Evolutionary conservation across 148 eudicot genomes (phyloP).

Genomic region (Bassia scoparia): DNA sequence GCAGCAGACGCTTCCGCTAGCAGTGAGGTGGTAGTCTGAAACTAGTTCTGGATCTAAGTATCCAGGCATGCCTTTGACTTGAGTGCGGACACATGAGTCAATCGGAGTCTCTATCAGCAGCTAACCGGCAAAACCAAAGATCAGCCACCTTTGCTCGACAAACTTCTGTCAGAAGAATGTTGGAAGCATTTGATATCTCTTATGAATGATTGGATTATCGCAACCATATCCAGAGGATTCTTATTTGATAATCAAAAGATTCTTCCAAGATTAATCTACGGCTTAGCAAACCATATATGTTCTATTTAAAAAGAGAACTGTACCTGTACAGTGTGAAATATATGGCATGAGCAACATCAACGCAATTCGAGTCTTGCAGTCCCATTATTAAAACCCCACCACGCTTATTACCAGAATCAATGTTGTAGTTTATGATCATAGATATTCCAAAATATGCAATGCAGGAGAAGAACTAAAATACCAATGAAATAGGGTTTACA

Average conservation of each 20-base stretch:
- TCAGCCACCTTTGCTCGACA: constrained; percentile 83
- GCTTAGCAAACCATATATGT: neutral
- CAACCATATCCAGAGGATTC: constrained; percentile 18
- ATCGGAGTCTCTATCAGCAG: constrained; percentile 56
- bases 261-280: neutral
- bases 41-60: constrained; percentile 91
- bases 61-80: constrained; percentile 97
- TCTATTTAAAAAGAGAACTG: neutral
- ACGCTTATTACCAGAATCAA: constrained; percentile 47
- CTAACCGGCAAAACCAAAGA: constrained; percentile 82
- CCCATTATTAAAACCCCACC: constrained; percentile 55
- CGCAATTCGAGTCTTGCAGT: constrained; percentile 71
- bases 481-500: too few species aligned
- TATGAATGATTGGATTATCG: constrained; percentile 89
- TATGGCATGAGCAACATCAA: constrained; percentile 87
- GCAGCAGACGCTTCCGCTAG: too few species aligned
- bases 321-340: constrained; percentile 89
- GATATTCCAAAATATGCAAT: neutral
- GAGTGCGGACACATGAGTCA: constrained; percentile 83
- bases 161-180: constrained; percentile 71
- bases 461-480: too few species aligned
- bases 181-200: constrained; percentile 92
- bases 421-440: neutral
- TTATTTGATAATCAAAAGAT: neutral
- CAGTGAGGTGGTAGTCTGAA: constrained; percentile 83